Evolutionary conservation across 2,329 filamentous ascomycete genomes (phyloP).

Genomic region (Exophiala lecanii-corni): DNA sequence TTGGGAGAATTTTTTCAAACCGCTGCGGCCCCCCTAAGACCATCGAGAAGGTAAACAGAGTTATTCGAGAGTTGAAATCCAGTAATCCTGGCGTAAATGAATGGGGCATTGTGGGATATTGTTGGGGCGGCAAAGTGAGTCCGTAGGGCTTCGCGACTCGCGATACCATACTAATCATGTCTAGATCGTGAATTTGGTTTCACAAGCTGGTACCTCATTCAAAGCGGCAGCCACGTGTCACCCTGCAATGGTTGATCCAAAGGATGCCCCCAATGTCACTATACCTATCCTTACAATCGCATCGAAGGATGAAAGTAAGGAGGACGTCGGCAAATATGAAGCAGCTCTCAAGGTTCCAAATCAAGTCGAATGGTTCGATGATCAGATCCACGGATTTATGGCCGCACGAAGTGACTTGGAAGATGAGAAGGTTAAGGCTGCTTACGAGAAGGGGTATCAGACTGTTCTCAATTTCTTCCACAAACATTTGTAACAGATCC

Average conservation of each 20-base stretch:
- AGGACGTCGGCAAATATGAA: slow-evolving; percentile 40
- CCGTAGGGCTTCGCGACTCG: background rate
- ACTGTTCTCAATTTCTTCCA: slow-evolving; percentile 39
- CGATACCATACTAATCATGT: background rate
- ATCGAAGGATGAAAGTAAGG: slow-evolving; percentile 52
- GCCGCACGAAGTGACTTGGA: slow-evolving; percentile 40
- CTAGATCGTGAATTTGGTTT: slow-evolving; percentile 46
- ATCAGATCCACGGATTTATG: slow-evolving; percentile 46
- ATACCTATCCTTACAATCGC: slow-evolving; percentile 57
- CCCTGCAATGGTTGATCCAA: slow-evolving; percentile 57
- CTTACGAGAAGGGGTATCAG: slow-evolving; percentile 42
- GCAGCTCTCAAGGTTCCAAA: slow-evolving; percentile 36
- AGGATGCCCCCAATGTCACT: slow-evolving; percentile 52
- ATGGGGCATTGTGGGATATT: slow-evolving; percentile 59
- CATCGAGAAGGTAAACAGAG: slow-evolving; percentile 50
- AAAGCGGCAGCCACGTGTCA: slow-evolving; percentile 54
- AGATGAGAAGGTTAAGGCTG: slow-evolving; percentile 36
- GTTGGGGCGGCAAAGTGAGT: slow-evolving; percentile 51
- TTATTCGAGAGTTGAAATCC: slow-evolving; percentile 51
- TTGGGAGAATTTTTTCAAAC: slow-evolving; percentile 56
- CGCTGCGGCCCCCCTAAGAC: slow-evolving; percentile 54
- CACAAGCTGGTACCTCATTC: slow-evolving; percentile 52
- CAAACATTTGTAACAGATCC: slow-evolving; percentile 37
- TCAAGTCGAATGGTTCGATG: slow-evolving; percentile 41
- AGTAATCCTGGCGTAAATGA: slow-evolving; percentile 44